Evolutionary conservation across 495 filamentous ascomycete genomes (phyloP), one percentile per base, ranked within the genome.

Genomic region (Talaromyces wortmannii): DNA sequence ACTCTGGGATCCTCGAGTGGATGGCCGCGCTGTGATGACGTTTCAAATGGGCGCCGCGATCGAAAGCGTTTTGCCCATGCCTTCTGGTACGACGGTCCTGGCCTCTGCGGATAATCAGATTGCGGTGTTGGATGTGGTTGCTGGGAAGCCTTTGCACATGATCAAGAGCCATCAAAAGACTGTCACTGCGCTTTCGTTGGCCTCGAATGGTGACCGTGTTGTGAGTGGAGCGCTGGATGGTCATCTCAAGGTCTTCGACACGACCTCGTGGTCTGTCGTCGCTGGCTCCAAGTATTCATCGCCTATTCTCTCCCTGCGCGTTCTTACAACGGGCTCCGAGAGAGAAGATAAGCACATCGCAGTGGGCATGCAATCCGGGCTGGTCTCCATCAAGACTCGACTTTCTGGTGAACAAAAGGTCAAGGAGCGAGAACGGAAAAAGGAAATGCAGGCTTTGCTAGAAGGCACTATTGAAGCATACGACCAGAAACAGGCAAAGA

Each of bases 111-210:
- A 89, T 45, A 95, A 89, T 68, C 83, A 90, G 64, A 91, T 99
- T 60, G 86, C 86, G 5, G 90, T 99, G n/a, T 79, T 97, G 59
- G 92, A 99, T 68, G 80, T 99, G 17, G 84, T 97, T 16, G 95
- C 91, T 48, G 95, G 89, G 30, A 91, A 88, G 63, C 91, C 91
- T 3, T 67, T 92, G 45, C 86, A 90, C 36, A 72, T 95, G 55
- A 85, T 99, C 45, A 84, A 87, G 53, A 96, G 91, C 64, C 95
- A 99, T 68, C 94, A 99, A 70, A 97, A 97, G 82, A 96, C 94
- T 0, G 90, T 99, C 31, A 97, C 94, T 0, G 82, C 88, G 4
- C 78, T 99, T 33, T 76, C 77, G 13, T 66, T 84, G n/a, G 94
- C 91, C 0, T 89, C 88, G 31, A 84, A 88, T 59, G 83, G 85